phyloP scores from a whole-genome alignment of 1,139 yeast species.

The Candida sp. region DNA sequence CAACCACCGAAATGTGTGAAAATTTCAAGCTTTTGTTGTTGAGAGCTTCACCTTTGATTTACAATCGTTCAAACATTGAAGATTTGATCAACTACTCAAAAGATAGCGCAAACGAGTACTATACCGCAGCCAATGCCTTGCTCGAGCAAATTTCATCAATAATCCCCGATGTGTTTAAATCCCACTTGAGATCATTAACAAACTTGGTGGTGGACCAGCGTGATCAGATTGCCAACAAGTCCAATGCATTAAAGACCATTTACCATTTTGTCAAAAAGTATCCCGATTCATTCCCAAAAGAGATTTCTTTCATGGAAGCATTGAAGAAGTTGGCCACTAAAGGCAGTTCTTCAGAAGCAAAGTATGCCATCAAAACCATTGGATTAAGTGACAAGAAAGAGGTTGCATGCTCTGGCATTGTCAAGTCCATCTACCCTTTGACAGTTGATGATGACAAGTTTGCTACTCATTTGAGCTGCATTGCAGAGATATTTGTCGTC shows the following conservation, averaged over 20 bases:
- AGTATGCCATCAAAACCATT: conserved; percentile 66
- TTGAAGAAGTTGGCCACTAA: conserved; percentile 47
- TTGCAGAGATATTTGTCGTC: conserved; percentile 64
- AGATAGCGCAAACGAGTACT: conserved; percentile 31
- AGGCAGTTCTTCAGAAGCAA: conserved; percentile 69
- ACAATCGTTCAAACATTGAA: conserved; percentile 67
- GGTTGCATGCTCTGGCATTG: conserved; percentile 37
- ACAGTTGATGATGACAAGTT: conserved; percentile 39
- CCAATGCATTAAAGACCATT: conserved; percentile 53
- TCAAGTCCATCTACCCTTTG: conserved; percentile 56
- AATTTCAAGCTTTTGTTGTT: conserved; percentile 61
- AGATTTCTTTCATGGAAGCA: conserved; percentile 38
- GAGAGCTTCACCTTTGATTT: conserved; percentile 64
- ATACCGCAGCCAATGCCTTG: conserved; percentile 50
- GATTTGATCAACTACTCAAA: conserved; percentile 54
- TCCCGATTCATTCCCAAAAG: conserved; percentile 44
- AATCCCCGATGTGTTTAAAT: conserved; percentile 68
- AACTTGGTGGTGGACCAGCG: conserved; percentile 33
- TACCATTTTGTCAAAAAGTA: conserved; percentile 59
- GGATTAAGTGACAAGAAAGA: conserved; percentile 50
- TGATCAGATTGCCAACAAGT: conserved; percentile 13
- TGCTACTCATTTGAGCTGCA: conserved; percentile 60
- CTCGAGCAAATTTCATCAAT: conserved; percentile 63
- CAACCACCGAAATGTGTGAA: conserved; percentile 52
- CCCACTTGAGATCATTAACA: conserved; percentile 58